Evolutionary conservation across 495 filamentous ascomycete species (phyloP).

Genomic region (Mytilinidion resinicola): DNA sequence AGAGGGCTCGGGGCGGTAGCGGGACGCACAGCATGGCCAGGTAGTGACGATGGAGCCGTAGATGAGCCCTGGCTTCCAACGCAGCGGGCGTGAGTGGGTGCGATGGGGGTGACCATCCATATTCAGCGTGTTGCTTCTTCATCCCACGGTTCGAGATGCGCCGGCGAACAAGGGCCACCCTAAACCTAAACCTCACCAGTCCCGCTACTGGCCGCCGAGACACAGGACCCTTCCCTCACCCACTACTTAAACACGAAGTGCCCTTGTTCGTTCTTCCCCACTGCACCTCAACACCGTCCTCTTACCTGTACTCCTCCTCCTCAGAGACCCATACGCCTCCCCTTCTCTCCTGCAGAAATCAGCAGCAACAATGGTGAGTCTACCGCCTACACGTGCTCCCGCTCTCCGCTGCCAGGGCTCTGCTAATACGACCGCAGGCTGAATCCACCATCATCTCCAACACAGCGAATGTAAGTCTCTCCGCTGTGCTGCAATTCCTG

Average conservation of each 20-base stretch:
- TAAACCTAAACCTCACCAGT: conserved; percentile 6
- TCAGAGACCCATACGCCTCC: not conserved
- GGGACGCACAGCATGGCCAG: not conserved
- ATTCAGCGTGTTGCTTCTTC: conserved; percentile 26
- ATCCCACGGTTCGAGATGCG: conserved; percentile 28
- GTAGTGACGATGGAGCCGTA: no score
- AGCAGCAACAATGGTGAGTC: conserved; percentile 24
- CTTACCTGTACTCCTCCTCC: not conserved
- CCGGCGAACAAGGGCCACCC: conserved; percentile 17
- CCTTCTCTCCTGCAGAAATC: not conserved
- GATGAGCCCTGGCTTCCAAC: not conserved
- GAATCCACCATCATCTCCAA: conserved; percentile 36
- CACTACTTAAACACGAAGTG: not conserved
- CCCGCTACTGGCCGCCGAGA: conserved; percentile 18
- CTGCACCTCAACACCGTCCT: not conserved
- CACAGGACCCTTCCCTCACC: not conserved
- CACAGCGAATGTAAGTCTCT: conserved; percentile 36
- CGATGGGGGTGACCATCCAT: not conserved
- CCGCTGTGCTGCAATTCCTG: not conserved
- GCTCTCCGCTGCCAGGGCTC: not conserved
- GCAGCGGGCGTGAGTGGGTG: not conserved
- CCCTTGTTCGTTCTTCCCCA: not conserved
- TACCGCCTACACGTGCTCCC: not conserved
- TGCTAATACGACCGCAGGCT: conserved; percentile 22
- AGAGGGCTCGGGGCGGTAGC: not conserved